A percentile compares a stretch with the other conserved stretches of the same genome.
Conservation (phyloP, 768 basidiomycete species). For the Phlegmacium glaucopus region DNA sequence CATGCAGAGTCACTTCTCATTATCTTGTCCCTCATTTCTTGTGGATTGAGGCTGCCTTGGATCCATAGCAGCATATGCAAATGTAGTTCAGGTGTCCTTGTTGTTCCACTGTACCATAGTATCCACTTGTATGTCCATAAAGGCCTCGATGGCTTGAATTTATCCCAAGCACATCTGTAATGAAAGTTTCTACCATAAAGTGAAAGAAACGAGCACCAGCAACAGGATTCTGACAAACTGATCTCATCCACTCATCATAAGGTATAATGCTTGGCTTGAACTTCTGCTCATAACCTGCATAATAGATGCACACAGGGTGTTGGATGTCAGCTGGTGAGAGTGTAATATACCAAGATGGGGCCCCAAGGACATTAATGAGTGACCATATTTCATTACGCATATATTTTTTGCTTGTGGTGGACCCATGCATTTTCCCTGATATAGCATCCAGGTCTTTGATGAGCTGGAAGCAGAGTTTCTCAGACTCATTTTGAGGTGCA, state of each 20-base stretch:
- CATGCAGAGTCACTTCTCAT: constrained; percentile 17
- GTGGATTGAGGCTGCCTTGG: constrained; percentile 19
- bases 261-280: constrained; percentile 12
- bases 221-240: constrained; percentile 24
- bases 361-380: constrained; percentile 17
- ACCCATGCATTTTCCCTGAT: constrained; percentile 15
- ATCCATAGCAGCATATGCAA: constrained; percentile 33
- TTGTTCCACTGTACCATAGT: constrained; percentile 26
- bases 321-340: constrained; percentile 25
- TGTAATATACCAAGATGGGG: constrained; percentile 28
- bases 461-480: constrained; percentile 19
- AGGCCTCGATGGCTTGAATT: constrained; percentile 11
- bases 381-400: constrained; percentile 30
- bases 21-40: constrained; percentile 28
- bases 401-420: constrained; percentile 21
- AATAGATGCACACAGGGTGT: constrained; percentile 24
- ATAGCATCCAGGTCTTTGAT: constrained; percentile 24
- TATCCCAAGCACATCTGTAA: constrained; percentile 22
- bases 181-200: constrained; percentile 22
- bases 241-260: constrained; percentile 10
- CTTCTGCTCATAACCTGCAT: constrained; percentile 12
- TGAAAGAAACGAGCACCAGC: constrained; percentile 31
- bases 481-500: constrained; percentile 13
- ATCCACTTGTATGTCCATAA: constrained; percentile 23
- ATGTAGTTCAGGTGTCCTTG: constrained; percentile 30